Conservation (phyloP, 2,329 filamentous ascomycete genomes). For the Byssochlamys sp. region DNA sequence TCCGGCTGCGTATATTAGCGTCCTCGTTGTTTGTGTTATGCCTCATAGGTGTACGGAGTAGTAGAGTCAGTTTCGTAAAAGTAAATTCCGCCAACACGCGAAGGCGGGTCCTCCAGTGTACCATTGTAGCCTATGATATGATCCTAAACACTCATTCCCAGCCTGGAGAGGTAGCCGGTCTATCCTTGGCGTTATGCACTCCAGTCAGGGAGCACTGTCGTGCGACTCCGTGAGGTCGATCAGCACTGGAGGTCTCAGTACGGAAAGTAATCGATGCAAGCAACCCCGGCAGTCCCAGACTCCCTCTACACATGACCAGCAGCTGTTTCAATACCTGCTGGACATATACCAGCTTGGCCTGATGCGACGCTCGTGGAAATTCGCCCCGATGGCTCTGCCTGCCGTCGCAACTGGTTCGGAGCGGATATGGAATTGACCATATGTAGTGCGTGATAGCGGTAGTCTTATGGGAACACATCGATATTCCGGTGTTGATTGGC, state of each 20-base stretch:
- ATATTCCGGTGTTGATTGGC: too few relatives aligned
- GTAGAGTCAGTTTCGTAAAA: background rate
- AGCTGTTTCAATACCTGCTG: background rate
- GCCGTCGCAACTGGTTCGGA: background rate
- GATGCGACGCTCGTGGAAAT: background rate
- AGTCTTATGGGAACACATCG: too few relatives aligned
- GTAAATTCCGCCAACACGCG: background rate
- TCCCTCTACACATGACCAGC: background rate
- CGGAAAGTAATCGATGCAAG: background rate
- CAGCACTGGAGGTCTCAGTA: background rate
- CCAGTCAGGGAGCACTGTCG: background rate
- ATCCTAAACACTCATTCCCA: background rate
- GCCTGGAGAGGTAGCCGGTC: background rate
- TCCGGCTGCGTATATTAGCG: background rate
- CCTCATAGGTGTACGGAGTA: background rate
- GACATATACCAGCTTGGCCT: background rate
- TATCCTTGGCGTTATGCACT: background rate
- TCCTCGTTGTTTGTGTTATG: background rate
- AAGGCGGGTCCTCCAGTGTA: background rate
- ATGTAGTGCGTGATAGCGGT: background rate
- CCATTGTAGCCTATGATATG: background rate
- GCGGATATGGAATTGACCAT: background rate
- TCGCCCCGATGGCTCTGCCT: background rate
- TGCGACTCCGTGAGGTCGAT: background rate
- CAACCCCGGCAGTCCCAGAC: background rate